phyloP scores from a whole-genome alignment of 2,329 filamentous ascomycete genomes.

The Ustilaginoidea virens region DNA sequence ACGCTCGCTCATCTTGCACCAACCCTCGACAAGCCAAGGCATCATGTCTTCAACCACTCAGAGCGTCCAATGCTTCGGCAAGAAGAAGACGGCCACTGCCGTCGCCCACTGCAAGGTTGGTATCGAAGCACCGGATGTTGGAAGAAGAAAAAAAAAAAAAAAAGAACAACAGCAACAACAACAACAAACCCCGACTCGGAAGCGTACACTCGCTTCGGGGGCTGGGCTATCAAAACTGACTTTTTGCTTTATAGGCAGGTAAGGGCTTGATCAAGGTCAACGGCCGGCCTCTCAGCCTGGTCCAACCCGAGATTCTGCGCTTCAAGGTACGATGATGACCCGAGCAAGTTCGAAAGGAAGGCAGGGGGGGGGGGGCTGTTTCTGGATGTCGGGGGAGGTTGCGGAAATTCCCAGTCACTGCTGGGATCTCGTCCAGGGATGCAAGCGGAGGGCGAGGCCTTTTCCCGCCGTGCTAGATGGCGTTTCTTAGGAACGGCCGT shows the following conservation, averaged over 20 bases:
- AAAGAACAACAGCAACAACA: no score
- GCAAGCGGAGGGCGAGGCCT: no score
- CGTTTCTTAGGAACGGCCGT: no score
- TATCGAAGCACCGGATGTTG: no score
- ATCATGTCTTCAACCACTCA: conserved; percentile 63
- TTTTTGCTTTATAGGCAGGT: conserved; percentile 19
- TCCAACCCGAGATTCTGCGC: conserved; percentile 91
- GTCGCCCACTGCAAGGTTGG: conserved; percentile 88
- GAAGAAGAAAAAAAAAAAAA: conserved; percentile 4
- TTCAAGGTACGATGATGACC: conserved; percentile 85
- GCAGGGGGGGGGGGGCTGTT: neutral
- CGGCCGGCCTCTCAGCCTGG: conserved; percentile 84
- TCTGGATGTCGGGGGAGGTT: neutral
- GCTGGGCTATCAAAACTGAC: no score
- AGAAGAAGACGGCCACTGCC: conserved; percentile 83
- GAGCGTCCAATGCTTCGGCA: conserved; percentile 97
- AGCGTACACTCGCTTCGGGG: no score
- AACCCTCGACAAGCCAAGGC: conserved; percentile 19
- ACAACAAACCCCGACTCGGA: no score
- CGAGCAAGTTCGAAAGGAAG: neutral
- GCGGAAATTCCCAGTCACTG: no score
- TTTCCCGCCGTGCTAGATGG: no score
- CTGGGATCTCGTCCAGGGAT: no score
- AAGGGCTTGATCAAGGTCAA: conserved; percentile 93
- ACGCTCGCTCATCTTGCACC: conserved; percentile 6